These are phyloP conservation scores for Azolla pinnata DNA, from an alignment of 75 land plant genomes.

Conservation along the genomic window DNA sequence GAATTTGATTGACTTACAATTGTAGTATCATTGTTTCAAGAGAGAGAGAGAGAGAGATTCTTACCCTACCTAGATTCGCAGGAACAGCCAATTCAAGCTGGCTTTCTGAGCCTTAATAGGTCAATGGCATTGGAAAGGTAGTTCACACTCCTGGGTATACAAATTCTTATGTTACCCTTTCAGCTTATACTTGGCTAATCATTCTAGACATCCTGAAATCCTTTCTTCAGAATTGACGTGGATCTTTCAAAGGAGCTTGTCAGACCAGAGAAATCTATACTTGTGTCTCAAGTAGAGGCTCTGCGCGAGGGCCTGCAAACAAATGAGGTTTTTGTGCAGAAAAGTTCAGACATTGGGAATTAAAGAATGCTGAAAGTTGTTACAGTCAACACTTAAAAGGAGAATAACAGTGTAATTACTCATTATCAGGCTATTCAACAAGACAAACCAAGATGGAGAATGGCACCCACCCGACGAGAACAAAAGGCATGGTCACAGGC, in stretches of 20 bases:
- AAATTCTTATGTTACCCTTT: no score
- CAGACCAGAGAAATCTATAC: slow-evolving; percentile 39
- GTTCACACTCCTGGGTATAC: slow-evolving; percentile 1
- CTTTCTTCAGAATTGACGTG: slow-evolving; percentile 56
- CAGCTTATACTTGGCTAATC: slow-evolving; percentile 1
- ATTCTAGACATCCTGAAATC: slow-evolving; percentile 9
- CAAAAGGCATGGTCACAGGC: slow-evolving; percentile 80
- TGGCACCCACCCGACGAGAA: slow-evolving; percentile 72
- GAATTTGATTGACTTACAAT: no score
- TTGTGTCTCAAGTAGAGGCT: slow-evolving; percentile 42
- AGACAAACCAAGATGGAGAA: slow-evolving; percentile 51
- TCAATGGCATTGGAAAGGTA: slow-evolving; percentile 82
- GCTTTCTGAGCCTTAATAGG: slow-evolving; percentile 76
- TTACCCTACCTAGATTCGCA: slow-evolving; percentile 8
- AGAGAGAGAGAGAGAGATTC: not conserved
- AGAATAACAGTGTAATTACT: no score
- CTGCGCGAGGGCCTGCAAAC: slow-evolving; percentile 28
- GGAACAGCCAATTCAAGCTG: slow-evolving; percentile 39
- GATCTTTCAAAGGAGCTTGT: slow-evolving; percentile 68
- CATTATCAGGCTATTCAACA: slow-evolving; percentile 18
- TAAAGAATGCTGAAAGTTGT: no score
- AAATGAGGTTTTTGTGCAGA: slow-evolving; percentile 16
- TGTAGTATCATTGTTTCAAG: no score
- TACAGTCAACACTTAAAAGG: no score
- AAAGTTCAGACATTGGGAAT: no score